phyloP scores from a whole-genome alignment of 257 asterid species.

The Ballota nigra region DNA sequence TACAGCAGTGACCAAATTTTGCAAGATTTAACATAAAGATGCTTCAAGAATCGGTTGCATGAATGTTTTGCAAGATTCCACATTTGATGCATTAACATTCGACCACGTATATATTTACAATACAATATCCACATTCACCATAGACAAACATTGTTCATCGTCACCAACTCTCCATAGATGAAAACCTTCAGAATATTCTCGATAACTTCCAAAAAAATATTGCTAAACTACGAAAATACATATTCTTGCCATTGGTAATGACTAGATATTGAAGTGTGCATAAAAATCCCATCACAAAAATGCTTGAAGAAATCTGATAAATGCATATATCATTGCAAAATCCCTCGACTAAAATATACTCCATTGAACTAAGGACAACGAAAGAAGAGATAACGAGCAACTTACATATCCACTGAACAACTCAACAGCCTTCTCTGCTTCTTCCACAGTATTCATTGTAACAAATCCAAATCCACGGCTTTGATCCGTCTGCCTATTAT shows the following conservation, averaged over 20 bases:
- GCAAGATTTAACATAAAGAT: neutral
- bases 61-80: neutral
- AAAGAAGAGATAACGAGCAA: conserved; percentile 5
- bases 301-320: neutral
- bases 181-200: no score
- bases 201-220: neutral
- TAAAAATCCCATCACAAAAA: neutral
- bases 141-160: neutral
- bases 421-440: conserved; percentile 84
- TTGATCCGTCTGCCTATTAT: conserved; percentile 74
- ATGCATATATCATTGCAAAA: neutral
- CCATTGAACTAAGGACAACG: neutral
- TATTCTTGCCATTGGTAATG: neutral
- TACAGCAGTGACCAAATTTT: neutral
- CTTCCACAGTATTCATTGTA: conserved; percentile 78
- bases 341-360: neutral
- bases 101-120: neutral
- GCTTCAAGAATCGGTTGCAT: neutral
- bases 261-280: neutral
- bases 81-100: neutral
- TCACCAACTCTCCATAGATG: neutral
- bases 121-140: neutral
- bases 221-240: neutral
- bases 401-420: conserved; percentile 68
- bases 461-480: conserved; percentile 94